Base-by-base conservation (phyloP, 179 eudicot genomes). In the Heliamphora pulchella region DNA sequence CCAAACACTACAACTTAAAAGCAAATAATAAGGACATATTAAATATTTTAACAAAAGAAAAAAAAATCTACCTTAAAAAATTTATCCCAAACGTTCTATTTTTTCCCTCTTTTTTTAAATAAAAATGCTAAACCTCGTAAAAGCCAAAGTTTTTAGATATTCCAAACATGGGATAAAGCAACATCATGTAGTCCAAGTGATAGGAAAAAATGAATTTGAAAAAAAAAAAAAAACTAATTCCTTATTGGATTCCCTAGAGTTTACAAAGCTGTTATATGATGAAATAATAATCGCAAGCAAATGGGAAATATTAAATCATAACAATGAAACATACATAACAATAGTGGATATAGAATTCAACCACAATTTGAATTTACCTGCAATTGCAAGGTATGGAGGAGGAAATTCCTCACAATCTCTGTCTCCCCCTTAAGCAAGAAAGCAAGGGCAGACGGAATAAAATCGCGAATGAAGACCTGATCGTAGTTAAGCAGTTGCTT, bases 391-490 rank as follows among this genome's bases (percentile, higher is more conserved):
- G 94, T 94, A 81, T 93, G 92, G 57, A 94, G 91, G 75, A 94
- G 92, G 80, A 94, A 94, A 76, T 93, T 94, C 91, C 87, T 93
- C 39, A 94, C 97, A 80, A 93, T 94, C 87, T 94, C 97, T 22
- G 89, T 86, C 71, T 94, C 98, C 58, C 98, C 97, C 85, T 88
- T 94, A 77, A 94, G 88, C 91, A 94, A 87, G 81, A 94, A 94
- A 62, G 98, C 97, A 9, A 94, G 91, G 3, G 97, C 98, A 0
- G 98, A 94, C 8, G 98, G 98, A 64, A 94, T 82, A 76, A 94
- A 94, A 87, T 94, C 98, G 4, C 98, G 87, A 20, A 94, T 89
- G 69, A 94, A 94, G 78, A 94, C 98, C 84, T 94, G 98, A 87
- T 95, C 98, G 82, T 95, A 95, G 79, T 95, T 95, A 31, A 95